Evolutionary conservation across 108 stramenopile genomes (phyloP), one percentile per base, ranked within the genome.

Genomic region (Cyclotella kingstonii): DNA sequence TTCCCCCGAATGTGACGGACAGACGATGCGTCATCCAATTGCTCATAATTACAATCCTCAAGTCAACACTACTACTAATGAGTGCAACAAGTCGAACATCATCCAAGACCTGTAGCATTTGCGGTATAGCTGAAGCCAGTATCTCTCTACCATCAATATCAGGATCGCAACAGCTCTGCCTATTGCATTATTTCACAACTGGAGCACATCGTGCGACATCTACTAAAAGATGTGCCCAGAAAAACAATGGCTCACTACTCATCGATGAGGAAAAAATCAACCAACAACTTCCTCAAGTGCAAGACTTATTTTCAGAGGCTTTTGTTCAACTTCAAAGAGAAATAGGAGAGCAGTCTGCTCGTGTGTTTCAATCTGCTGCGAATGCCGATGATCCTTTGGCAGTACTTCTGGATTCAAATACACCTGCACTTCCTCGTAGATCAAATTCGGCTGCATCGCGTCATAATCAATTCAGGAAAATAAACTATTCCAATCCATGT

Each of bases 171-270:
- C 29, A 53, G 38, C 39, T 78, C 44, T 91, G 89, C 64, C 35
- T 87, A 14, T 39, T 74, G 1, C 86, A 87, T 38, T 91, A 91
- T 63, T 91, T 83, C 70, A 82, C 86, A 6, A 82, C 89, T 17
- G 78, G 78, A 3, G 84, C 81, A 18, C 67, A 81, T 25, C 84
- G 78, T 15, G n/a, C 14, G 5, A 50, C 22, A 4, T 25, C 21
- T 34, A 1, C 38, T 15, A 31, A 17, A 30, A 26, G 54, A 54
- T 11, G 27, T 8, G 26, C 19, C 44, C 27, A 50, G 68, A 81
- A 45, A 19, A 66, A 53, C 50, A 76, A 51, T 44, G 63, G 27
- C 30, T 77, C 46, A 41, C 68, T 44, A 4, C 73, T 34, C 21
- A 34, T 75, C 17, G 68, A 90, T 26, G 34, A 63, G 30, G 43